A percentile compares a stretch with the other conserved stretches of the same genome.
Conservation (phyloP, 345 rosid genomes). For the Eucalyptus victrix region DNA sequence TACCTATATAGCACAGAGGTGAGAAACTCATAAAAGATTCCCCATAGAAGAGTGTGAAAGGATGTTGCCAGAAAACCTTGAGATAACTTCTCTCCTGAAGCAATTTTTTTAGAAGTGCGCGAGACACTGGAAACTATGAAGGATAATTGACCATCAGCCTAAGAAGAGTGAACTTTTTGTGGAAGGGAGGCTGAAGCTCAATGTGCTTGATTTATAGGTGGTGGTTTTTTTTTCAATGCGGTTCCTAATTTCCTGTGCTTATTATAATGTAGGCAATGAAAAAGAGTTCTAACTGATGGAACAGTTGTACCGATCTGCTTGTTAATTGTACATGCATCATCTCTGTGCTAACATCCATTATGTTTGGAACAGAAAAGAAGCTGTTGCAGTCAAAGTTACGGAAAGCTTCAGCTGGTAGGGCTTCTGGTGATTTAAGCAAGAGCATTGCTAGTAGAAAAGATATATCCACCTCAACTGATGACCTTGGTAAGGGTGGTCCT, state of each 20-base stretch:
- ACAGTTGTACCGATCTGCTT: background rate
- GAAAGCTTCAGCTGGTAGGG: slow-evolving; percentile 54
- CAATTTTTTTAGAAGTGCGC: background rate
- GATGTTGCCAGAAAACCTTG: background rate
- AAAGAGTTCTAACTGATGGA: background rate
- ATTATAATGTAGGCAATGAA: background rate
- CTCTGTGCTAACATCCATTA: background rate
- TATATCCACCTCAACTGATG: slow-evolving; percentile 77
- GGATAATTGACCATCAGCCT: background rate
- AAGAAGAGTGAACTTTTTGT: background rate
- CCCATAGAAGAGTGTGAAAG: background rate
- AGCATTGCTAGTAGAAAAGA: slow-evolving; percentile 35
- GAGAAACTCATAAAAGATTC: background rate
- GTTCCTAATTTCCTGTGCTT: background rate
- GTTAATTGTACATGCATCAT: background rate
- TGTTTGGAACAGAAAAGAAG: slow-evolving; percentile 69
- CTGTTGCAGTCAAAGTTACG: slow-evolving; percentile 73
- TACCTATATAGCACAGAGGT: background rate
- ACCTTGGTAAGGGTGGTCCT: slow-evolving; percentile 44
- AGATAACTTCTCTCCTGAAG: background rate
- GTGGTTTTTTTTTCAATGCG: background rate
- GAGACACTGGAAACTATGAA: background rate
- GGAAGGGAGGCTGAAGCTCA: background rate
- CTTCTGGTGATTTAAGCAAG: slow-evolving; percentile 26
- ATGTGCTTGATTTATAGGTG: background rate